Base-by-base conservation (phyloP, 2,329 filamentous ascomycete species). In the Aspergillus persii region DNA sequence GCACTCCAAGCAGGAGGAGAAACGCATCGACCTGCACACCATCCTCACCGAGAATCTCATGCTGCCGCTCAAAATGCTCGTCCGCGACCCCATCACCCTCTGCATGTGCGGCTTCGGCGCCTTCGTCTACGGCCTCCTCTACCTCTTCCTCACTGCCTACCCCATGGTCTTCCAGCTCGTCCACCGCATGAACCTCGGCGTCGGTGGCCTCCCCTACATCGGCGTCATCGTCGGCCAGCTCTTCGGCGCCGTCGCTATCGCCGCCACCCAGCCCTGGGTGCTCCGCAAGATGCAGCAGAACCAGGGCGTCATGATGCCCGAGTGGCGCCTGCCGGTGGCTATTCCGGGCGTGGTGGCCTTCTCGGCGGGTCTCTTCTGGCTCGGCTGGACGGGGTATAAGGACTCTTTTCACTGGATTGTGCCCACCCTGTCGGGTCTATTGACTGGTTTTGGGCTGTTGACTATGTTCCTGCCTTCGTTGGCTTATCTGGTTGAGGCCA, bases 401-500 rank as follows among this genome's bases (percentile, higher is more conserved):
- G 56, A 63, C 2, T 63, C 55, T 2, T 69, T 75, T 50, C 74
- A 76, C 54, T 80, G 78, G 78, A 71, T 76, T 23, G 69, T 76
- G 2, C 76, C 77, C 3, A 76, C 75, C 6, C 59, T 78, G 12
- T 76, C 76, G 0, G 75, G 75, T 1, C 67, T 73, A 6, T 74
- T 81, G 53, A 80, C 81, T 12, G 80, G 79, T 2, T 79, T 78
- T 36, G 80, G 79, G 29, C 78, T 82, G 67, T 75, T 80, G 61
- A 69, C 77, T 8, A 78, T 80, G 50, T 81, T 82, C 66, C 74
- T 81, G 60, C 77, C 79, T 58, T 78, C 75, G 57, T 70, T 82
- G 54, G 79, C 80, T 60, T 79, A 78, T 64, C 68, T 80, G 7
- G 74, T 80, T 8, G 74, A 77, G 48, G 71, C 69, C 7, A 50